Percentiles rank a stretch among this genome's conserved stretches.
Conservation (phyloP, 2,329 filamentous ascomycete genomes). For the Huntiella bhutanensis region DNA sequence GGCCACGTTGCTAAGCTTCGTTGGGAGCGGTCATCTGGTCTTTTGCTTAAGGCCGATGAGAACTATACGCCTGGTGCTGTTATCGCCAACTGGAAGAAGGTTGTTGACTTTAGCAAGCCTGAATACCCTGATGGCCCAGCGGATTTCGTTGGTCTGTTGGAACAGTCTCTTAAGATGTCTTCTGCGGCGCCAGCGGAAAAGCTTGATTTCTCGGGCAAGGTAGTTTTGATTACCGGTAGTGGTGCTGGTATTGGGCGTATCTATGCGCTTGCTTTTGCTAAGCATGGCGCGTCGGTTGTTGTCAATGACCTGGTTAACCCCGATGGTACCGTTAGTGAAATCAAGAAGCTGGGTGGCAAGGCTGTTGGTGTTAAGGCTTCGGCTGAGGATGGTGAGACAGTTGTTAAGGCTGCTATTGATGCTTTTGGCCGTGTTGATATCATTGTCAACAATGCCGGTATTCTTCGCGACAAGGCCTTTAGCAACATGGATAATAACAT, state of each 20-base stretch:
- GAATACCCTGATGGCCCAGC: constrained; percentile 70
- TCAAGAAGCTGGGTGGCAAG: constrained; percentile 73
- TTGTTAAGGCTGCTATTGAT: constrained; percentile 87
- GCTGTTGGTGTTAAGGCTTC: constrained; percentile 86
- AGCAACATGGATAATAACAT: constrained; percentile 88
- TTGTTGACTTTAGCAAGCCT: constrained; percentile 69
- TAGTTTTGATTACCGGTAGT: constrained; percentile 72
- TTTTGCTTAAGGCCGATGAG: constrained; percentile 74
- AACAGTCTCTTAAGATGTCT: constrained; percentile 62
- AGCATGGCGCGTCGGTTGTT: constrained; percentile 66
- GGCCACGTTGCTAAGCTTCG: constrained; percentile 83
- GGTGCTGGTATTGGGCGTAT: constrained; percentile 81
- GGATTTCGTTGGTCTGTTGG: constrained; percentile 72
- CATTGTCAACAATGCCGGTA: constrained; percentile 93
- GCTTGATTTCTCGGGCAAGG: constrained; percentile 66
- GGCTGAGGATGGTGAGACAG: constrained; percentile 75
- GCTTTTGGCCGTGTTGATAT: constrained; percentile 87
- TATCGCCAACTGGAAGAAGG: constrained; percentile 72
- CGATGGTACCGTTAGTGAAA: constrained; percentile 78
- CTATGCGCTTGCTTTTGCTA: constrained; percentile 75
- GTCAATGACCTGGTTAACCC: constrained; percentile 94
- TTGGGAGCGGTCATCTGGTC: constrained; percentile 85
- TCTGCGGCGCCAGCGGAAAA: constrained; percentile 54
- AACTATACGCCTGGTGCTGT: constrained; percentile 76
- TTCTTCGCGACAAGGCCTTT: constrained; percentile 94